Base-by-base conservation (phyloP, 129 eudicot genomes). In the Centrapalus pauciflorus region DNA sequence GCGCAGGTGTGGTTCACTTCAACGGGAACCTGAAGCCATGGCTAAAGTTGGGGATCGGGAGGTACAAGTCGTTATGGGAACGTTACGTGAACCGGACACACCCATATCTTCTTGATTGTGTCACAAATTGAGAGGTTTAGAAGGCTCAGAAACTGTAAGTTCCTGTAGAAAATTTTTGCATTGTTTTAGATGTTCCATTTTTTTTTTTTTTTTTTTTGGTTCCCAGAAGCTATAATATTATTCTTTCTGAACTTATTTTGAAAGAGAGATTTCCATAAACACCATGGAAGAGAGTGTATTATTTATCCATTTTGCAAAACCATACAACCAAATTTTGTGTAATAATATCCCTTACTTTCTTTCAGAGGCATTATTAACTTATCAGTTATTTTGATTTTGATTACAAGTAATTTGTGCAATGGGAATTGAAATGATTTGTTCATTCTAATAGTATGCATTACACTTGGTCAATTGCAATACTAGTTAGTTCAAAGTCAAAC, bases 11-110 rank as follows among this genome's bases (percentile, higher is more conserved):
- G 20, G 32, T 88, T 75, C 96, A 88, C 68, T 88, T 77, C 48
- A 88, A 85, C 19, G 96, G 96, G 62, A 82, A 80, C 64, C 69
- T 89, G 90, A 89, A 89, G 80, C 96, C 94, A 2, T 89, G 96
- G 96, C 82, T 85, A 7, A 88, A 85, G 77, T 63, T 88, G 60
- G 79, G 84, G 28, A 79, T 88, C 21, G 78, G 61, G 13, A 78
- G 73, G 76, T 88, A 88, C 49, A 85, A 72, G 80, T 81, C 81
- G 56, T 67, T 88, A 30, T 88, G 96, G 96, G 87, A 88, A 66
- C 83, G 76, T 52, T 85, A 88, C 55, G 79, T 88, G 76, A 75
- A 85, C 69, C 83, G 56, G 60, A 70, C 40, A 17, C 88, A 82
- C 66, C 75, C 79, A 16, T 83, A 88, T 81, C 80, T 88, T 55